Percentiles rank a stretch among this genome's conserved stretches.
phyloP scores from a whole-genome alignment of 176 grass and related monocot genomes.

The Rhynchospora pubera region DNA sequence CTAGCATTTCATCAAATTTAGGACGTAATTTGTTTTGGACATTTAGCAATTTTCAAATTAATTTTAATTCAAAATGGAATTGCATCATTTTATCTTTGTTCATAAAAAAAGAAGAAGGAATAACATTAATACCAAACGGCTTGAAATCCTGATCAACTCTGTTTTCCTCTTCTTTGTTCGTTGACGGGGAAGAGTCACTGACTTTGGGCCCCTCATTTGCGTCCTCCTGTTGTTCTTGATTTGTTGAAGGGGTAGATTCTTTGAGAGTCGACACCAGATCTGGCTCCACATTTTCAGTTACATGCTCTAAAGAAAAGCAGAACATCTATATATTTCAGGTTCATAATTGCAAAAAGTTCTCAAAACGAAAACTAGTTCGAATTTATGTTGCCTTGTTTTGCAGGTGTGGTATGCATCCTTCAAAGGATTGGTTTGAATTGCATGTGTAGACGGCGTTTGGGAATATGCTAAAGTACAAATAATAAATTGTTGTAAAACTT shows the following conservation, averaged over 20 bases:
- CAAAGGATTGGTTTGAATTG: neutral
- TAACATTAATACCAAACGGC: conserved; percentile 6
- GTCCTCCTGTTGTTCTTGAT: conserved; percentile 4
- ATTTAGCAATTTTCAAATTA: neutral
- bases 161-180: conserved; percentile 3
- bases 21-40: neutral
- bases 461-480: conserved; percentile 10
- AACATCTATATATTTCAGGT: neutral
- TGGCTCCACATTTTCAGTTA: neutral
- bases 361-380: neutral
- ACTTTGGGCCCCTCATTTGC: neutral
- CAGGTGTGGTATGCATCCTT: neutral
- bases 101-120: neutral
- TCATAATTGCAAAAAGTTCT: neutral
- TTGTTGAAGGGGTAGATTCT: neutral
- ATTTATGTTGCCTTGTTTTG: neutral
- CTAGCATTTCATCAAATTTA: neutral
- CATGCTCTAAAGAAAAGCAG: conserved; percentile 6
- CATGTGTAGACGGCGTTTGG: neutral
- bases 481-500: neutral
- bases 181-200: conserved; percentile 3
- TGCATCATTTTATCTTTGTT: neutral
- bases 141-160: conserved; percentile 7
- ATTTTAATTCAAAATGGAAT: neutral
- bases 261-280: neutral